These are phyloP conservation scores for Syzygium aqueum DNA, from an alignment of 345 rosid species.

Conservation along the genomic window DNA sequence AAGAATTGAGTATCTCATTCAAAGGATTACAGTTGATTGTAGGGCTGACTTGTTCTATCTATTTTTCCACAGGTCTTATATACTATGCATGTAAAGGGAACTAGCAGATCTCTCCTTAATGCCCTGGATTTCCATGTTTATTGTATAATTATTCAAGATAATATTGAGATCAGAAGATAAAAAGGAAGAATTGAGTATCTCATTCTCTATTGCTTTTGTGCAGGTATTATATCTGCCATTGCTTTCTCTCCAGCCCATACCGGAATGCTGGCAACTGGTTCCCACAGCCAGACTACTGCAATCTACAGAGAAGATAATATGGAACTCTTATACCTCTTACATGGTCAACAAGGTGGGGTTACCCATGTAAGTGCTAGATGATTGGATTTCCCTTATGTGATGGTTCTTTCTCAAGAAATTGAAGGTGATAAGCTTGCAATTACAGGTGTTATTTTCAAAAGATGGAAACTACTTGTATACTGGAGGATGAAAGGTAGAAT, in stretches of 20 bases:
- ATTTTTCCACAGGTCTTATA: too few species aligned
- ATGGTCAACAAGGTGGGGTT: conserved; percentile 93
- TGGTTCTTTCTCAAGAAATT: neutral
- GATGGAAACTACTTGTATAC: conserved; percentile 87
- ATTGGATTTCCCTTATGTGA: neutral
- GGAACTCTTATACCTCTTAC: conserved; percentile 82
- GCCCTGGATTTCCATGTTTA: neutral
- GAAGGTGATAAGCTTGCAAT: conserved; percentile 3
- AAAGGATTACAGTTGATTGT: too few species aligned
- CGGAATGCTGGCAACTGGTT: conserved; percentile 88
- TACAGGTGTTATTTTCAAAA: conserved; percentile 84
- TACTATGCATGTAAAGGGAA: too few species aligned
- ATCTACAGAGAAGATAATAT: conserved; percentile 84
- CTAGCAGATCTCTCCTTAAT: too few species aligned
- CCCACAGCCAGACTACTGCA: conserved; percentile 77
- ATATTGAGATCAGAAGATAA: too few species aligned
- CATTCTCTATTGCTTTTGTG: conserved; percentile 8
- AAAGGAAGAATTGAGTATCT: neutral
- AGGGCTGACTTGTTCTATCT: too few species aligned
- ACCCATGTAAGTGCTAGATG: conserved; percentile 61
- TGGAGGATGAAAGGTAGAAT: conserved; percentile 78
- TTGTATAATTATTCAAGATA: neutral
- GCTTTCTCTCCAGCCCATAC: conserved; percentile 71
- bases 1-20: too few species aligned
- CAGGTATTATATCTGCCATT: conserved; percentile 78